Evolutionary conservation across 768 basidiomycete genomes (phyloP).

Genomic region (Mycena belliarum): DNA sequence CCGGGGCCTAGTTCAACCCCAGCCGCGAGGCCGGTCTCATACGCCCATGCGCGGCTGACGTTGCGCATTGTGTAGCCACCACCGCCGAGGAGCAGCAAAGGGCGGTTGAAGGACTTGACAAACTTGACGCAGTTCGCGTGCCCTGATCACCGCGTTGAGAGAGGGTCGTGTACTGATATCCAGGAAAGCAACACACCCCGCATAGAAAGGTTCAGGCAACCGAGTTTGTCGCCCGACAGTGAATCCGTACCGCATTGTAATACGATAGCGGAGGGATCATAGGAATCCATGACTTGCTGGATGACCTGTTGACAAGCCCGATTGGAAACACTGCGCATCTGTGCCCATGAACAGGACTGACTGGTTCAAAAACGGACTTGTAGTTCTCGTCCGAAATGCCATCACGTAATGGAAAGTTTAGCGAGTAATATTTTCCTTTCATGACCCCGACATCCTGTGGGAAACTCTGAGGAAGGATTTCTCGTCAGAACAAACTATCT

Average conservation of each 20-base stretch:
- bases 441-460: slow-evolving; percentile 85
- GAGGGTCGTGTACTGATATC: too few species aligned
- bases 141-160: slow-evolving; percentile 39
- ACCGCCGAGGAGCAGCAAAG: slow-evolving; percentile 91
- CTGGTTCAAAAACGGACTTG: slow-evolving; percentile 93
- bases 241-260: slow-evolving; percentile 98
- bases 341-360: slow-evolving; percentile 37
- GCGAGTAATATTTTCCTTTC: slow-evolving; percentile 91
- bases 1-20: slow-evolving; percentile 90
- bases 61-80: slow-evolving; percentile 99
- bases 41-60: slow-evolving; percentile 96
- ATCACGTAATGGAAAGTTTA: slow-evolving; percentile 94
- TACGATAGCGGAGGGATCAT: slow-evolving; percentile 92
- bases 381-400: slow-evolving; percentile 96
- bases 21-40: slow-evolving; percentile 96
- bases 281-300: slow-evolving; percentile 89
- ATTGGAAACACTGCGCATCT: not conserved
- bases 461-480: slow-evolving; percentile 12
- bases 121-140: slow-evolving; percentile 98
- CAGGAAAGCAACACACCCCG: slow-evolving; percentile 53
- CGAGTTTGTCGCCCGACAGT: slow-evolving; percentile 92
- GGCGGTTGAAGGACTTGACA: slow-evolving; percentile 94
- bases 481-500: slow-evolving; percentile 27
- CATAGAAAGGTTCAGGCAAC: slow-evolving; percentile 96
- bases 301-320: slow-evolving; percentile 64